Percentiles rank a stretch among this genome's conserved stretches.
Conservation (phyloP, 163 green algal genomes). For the Prototheca wickerhamii region DNA sequence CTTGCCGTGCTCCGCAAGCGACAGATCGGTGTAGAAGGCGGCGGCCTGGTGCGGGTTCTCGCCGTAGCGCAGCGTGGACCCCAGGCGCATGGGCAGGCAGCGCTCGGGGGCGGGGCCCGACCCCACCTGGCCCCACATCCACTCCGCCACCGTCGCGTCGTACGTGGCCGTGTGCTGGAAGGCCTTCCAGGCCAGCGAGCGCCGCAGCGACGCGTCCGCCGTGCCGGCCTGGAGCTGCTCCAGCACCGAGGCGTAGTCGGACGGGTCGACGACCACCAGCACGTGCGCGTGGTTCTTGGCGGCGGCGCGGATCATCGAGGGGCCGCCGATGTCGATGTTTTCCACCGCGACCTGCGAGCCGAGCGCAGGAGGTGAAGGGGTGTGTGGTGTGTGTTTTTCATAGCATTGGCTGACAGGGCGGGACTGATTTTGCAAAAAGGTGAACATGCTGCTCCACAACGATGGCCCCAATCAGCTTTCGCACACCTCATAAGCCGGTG, state of each 20-base stretch:
- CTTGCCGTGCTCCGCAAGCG: constrained; percentile 61
- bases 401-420: background rate
- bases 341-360: constrained; percentile 65
- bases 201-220: constrained; percentile 37
- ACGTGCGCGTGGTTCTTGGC: constrained; percentile 89
- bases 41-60: constrained; percentile 97
- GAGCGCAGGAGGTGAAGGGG: too few species aligned
- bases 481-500: constrained; percentile 57
- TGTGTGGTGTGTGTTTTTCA: background rate
- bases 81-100: constrained; percentile 73
- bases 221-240: constrained; percentile 21
- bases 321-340: constrained; percentile 99
- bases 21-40: constrained; percentile 91
- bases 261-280: constrained; percentile 60
- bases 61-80: constrained; percentile 75
- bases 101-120: constrained; percentile 33
- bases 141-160: constrained; percentile 83
- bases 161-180: constrained; percentile 95
- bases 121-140: constrained; percentile 78
- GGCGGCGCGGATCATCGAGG: constrained; percentile 93
- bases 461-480: too few species aligned
- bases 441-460: background rate
- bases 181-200: constrained; percentile 92
- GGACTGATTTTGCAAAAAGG: background rate
- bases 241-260: constrained; percentile 71